These are phyloP conservation scores for Fusarium odoratissimum DNA, from an alignment of 2,329 filamentous ascomycete species.

Conservation along the genomic window DNA sequence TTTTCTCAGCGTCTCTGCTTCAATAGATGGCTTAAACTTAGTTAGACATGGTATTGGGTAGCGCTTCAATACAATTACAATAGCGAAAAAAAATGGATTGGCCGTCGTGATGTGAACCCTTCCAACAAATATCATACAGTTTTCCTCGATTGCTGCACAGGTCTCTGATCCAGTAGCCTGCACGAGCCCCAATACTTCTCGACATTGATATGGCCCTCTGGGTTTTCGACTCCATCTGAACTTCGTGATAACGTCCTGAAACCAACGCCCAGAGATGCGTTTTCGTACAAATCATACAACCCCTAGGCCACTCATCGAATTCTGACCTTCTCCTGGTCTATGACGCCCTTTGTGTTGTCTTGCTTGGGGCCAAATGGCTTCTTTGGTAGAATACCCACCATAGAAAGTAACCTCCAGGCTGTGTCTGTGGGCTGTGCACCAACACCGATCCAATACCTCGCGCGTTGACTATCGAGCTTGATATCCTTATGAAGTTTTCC, in stretches of 20 bases:
- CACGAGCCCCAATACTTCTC: background rate
- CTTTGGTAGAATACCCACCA: constrained; percentile 69
- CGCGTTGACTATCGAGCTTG: constrained; percentile 81
- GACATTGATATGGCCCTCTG: background rate
- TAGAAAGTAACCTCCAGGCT: constrained; percentile 84
- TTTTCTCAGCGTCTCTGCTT: constrained; percentile 37
- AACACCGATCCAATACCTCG: constrained; percentile 96
- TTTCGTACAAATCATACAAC: constrained; percentile 46
- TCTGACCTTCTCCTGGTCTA: constrained; percentile 46
- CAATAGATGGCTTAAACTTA: constrained; percentile 35
- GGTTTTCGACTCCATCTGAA: constrained; percentile 10
- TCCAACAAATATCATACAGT: constrained; percentile 32
- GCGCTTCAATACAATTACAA: constrained; percentile 39
- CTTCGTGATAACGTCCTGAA: constrained; percentile 30
- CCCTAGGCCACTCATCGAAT: constrained; percentile 42
- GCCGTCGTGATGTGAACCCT: background rate
- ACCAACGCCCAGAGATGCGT: constrained; percentile 45
- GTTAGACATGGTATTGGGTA: constrained; percentile 40
- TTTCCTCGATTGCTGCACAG: background rate
- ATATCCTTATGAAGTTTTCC: constrained; percentile 89
- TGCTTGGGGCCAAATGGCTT: constrained; percentile 51
- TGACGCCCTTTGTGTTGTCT: constrained; percentile 40
- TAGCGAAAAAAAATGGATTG: constrained; percentile 20
- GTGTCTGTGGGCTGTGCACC: constrained; percentile 94
- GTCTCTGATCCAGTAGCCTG: background rate